A percentile compares a stretch with the other conserved stretches of the same genome.
These are phyloP conservation scores for Suhomyces canberraensis DNA, from an alignment of 805 yeast species.

Conservation along the genomic window DNA sequence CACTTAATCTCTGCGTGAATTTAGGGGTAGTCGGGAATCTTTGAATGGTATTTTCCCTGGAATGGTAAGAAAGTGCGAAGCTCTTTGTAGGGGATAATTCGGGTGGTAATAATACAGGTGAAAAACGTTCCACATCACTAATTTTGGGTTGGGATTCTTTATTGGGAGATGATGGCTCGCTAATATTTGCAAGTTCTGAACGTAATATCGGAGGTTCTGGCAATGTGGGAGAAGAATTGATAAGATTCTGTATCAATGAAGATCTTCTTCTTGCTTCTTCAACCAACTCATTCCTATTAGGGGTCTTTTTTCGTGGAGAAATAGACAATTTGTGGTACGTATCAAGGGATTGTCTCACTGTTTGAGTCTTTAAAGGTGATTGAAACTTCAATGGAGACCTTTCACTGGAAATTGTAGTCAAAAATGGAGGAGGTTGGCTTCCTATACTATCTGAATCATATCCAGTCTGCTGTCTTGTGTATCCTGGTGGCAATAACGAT, in stretches of 20 bases:
- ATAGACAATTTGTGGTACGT: slow-evolving; percentile 27
- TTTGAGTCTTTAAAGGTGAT: slow-evolving; percentile 21
- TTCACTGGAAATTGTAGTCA: slow-evolving; percentile 7
- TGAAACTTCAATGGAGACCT: slow-evolving; percentile 1
- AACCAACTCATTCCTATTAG: slow-evolving; percentile 8
- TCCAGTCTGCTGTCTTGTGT: slow-evolving; percentile 4
- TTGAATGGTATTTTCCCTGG: slow-evolving; percentile 12
- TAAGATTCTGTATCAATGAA: slow-evolving; percentile 32
- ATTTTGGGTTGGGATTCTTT: slow-evolving; percentile 1
- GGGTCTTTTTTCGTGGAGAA: slow-evolving; percentile 30
- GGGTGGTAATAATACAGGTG: slow-evolving; percentile 20
- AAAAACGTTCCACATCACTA: slow-evolving; percentile 13
- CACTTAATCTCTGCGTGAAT: slow-evolving; percentile 14
- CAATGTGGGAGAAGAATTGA: slow-evolving; percentile 42
- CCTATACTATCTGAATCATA: slow-evolving; percentile 25
- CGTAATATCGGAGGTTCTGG: slow-evolving; percentile 42
- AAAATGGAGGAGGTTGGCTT: slow-evolving; percentile 16
- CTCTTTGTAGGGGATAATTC: slow-evolving; percentile 17
- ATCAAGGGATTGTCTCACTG: slow-evolving; percentile 31
- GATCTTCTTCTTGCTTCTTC: slow-evolving; percentile 21
- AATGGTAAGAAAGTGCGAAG: slow-evolving; percentile 1
- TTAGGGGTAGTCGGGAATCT: slow-evolving; percentile 14
- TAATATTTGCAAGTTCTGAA: slow-evolving; percentile 30
- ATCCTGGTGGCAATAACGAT: slow-evolving; percentile 7
- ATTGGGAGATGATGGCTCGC: slow-evolving; percentile 6